Conservation (phyloP, 352 stramenopile species). For the Pilasporangium apinafurcum region DNA sequence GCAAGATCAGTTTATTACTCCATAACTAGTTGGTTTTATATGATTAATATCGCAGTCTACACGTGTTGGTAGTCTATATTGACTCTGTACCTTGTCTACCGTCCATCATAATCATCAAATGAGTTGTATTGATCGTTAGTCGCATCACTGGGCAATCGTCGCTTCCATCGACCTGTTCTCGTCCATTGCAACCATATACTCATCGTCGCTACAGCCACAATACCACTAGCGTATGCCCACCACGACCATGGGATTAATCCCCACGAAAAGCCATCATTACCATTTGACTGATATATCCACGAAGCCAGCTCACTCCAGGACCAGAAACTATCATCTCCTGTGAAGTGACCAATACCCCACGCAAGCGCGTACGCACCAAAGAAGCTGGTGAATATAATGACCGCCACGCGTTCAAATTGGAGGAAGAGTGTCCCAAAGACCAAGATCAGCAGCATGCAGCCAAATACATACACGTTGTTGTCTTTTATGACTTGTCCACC, state of each 20-base stretch:
- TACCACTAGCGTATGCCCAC: slow-evolving; percentile 13
- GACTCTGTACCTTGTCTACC: too few species aligned
- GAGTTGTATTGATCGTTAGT: too few species aligned
- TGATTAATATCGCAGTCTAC: too few species aligned
- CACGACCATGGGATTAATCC: slow-evolving; percentile 9
- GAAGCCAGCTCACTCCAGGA: neutral
- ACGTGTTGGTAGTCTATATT: too few species aligned
- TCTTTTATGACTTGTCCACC: slow-evolving; percentile 1
- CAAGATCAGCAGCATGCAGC: neutral
- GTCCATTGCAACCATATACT: slow-evolving; percentile 17
- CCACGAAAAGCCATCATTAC: too few species aligned
- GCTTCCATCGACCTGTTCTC: neutral
- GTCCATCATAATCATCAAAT: too few species aligned
- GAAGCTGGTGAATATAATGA: slow-evolving; percentile 22
- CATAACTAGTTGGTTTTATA: too few species aligned
- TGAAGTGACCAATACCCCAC: slow-evolving; percentile 25
- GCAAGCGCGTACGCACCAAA: slow-evolving; percentile 14
- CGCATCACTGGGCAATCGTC: too few species aligned
- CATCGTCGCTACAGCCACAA: slow-evolving; percentile 6
- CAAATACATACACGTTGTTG: neutral
- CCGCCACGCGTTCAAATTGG: slow-evolving; percentile 1
- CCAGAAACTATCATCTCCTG: slow-evolving; percentile 14
- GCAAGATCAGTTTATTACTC: too few species aligned
- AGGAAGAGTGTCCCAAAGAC: slow-evolving; percentile 1
- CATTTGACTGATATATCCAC: too few species aligned